These are phyloP conservation scores for Colletotrichum viniferum DNA, from an alignment of 2,329 filamentous ascomycete genomes.

Conservation along the genomic window DNA sequence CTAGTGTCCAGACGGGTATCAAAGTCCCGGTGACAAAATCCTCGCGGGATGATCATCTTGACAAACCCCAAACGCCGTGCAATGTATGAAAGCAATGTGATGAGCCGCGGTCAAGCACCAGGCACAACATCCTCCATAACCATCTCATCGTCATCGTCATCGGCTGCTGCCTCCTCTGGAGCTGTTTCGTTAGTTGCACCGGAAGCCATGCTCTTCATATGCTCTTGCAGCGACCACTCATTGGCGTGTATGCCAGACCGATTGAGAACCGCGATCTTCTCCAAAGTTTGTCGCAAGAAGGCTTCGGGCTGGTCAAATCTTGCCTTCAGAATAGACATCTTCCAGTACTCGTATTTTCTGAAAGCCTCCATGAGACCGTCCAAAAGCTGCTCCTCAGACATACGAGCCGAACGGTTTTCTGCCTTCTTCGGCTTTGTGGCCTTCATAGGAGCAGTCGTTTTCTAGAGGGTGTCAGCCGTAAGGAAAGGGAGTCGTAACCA, in stretches of 20 bases:
- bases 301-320: slow-evolving; percentile 83
- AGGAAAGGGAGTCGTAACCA: neutral
- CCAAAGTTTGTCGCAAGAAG: slow-evolving; percentile 86
- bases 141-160: slow-evolving; percentile 68
- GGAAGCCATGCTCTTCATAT: slow-evolving; percentile 35
- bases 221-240: slow-evolving; percentile 79
- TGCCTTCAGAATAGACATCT: slow-evolving; percentile 25
- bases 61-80: slow-evolving; percentile 11
- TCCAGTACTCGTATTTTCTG: slow-evolving; percentile 86
- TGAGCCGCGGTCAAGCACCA: neutral
- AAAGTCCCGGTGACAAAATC: neutral
- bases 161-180: slow-evolving; percentile 59
- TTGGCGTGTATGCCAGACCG: slow-evolving; percentile 85
- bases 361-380: slow-evolving; percentile 86
- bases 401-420: slow-evolving; percentile 87
- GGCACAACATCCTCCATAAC: slow-evolving; percentile 82
- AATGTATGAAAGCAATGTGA: neutral
- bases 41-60: neutral
- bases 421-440: slow-evolving; percentile 63
- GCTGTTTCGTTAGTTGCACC: slow-evolving; percentile 31
- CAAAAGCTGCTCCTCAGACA: slow-evolving; percentile 85
- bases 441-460: slow-evolving; percentile 47
- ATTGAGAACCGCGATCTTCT: slow-evolving; percentile 81
- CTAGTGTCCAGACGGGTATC: slow-evolving; percentile 5
- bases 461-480: slow-evolving; percentile 41